phyloP scores from a whole-genome alignment of 805 yeast species.

The Zygotorulaspora florentina region DNA sequence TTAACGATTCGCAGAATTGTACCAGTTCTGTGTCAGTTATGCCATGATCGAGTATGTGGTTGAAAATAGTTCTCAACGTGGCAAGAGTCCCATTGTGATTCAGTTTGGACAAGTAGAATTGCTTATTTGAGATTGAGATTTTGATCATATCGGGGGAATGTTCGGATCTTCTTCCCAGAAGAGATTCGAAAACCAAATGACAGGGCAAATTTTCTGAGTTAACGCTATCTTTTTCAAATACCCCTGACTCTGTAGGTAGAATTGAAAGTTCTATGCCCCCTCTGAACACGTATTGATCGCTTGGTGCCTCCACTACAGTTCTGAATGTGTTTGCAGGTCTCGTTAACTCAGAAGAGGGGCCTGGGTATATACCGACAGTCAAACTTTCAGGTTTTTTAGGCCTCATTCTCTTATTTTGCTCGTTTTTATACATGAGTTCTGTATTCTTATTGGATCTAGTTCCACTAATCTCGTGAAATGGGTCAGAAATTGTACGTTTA shows the following conservation, averaged over 20 bases:
- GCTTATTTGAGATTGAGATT: conserved; percentile 13
- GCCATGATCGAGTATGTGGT: conserved; percentile 23
- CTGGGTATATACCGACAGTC: conserved; percentile 2
- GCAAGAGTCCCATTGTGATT: conserved; percentile 6
- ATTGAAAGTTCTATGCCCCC: background rate
- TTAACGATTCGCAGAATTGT: conserved; percentile 12
- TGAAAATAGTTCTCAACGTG: conserved; percentile 17
- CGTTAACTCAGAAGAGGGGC: conserved; percentile 4
- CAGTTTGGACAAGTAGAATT: conserved; percentile 22
- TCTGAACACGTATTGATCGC: conserved; percentile 18
- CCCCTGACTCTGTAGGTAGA: background rate
- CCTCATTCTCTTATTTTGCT: background rate
- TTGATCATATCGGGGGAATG: conserved; percentile 20
- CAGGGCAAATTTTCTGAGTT: background rate
- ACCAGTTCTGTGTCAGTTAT: conserved; percentile 27
- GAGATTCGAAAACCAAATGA: conserved; percentile 13
- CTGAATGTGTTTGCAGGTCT: conserved; percentile 22
- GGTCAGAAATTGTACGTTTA: background rate
- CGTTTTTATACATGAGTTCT: background rate
- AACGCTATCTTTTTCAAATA: background rate
- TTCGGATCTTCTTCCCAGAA: conserved; percentile 10
- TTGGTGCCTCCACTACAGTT: conserved; percentile 28
- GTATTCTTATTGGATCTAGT: background rate
- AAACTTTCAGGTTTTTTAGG: background rate
- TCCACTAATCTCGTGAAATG: background rate